Evolutionary conservation across 257 asterid species (phyloP).

Genomic region (Oldenlandia corymbosa): DNA sequence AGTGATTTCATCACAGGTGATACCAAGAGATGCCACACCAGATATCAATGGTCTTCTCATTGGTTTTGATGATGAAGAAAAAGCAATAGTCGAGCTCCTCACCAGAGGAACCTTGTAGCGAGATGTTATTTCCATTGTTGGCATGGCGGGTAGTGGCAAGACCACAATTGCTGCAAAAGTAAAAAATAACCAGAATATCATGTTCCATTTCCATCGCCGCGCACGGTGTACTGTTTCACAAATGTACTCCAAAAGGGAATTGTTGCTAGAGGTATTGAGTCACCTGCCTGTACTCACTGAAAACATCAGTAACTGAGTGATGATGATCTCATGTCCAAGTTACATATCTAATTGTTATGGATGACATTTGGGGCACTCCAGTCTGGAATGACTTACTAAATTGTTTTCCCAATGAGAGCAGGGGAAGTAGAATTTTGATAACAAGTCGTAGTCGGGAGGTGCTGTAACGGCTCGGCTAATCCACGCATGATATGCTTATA

Average conservation of each 20-base stretch:
- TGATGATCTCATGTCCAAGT: neutral
- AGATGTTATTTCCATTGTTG: conserved; percentile 12
- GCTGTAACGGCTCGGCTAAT: too few species aligned
- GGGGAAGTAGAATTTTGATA: conserved; percentile 8
- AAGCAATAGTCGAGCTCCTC: too few species aligned
- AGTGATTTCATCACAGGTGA: neutral
- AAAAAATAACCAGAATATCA: neutral
- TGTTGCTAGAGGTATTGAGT: conserved; percentile 7
- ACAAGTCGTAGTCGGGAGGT: neutral
- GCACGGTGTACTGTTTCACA: conserved; percentile 18
- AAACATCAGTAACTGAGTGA: neutral
- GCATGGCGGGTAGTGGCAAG: conserved; percentile 23
- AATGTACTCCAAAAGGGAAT: conserved; percentile 3
- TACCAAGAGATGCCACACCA: too few species aligned
- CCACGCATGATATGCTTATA: too few species aligned
- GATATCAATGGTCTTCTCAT: too few species aligned
- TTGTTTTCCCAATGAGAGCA: neutral
- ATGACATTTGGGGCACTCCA: neutral
- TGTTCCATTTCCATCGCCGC: neutral
- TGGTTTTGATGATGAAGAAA: too few species aligned
- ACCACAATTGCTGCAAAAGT: conserved; percentile 9
- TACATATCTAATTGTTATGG: neutral
- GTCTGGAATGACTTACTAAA: neutral
- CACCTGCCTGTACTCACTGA: neutral
- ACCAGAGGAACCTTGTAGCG: too few species aligned